Evolutionary conservation across 768 basidiomycete species (phyloP).

Genomic region (Coprinellus micaceus): DNA sequence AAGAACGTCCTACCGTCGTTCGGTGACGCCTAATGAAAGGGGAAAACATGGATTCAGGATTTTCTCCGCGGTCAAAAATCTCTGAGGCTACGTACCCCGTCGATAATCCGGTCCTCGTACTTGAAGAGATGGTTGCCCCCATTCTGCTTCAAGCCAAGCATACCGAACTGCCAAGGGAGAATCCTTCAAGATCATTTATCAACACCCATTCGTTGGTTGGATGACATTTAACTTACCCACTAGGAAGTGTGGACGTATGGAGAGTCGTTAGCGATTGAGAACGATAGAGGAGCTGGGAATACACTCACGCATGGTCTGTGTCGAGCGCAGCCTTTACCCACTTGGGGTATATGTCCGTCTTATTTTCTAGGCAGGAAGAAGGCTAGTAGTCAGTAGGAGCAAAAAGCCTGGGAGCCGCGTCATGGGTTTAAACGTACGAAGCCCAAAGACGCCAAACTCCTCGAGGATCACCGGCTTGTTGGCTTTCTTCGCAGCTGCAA

Average conservation of each 20-base stretch:
- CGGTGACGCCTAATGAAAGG: slow-evolving; percentile 42
- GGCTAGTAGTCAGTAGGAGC: not conserved
- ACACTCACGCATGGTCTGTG: slow-evolving; percentile 43
- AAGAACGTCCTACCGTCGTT: slow-evolving; percentile 42
- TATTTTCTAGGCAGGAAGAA: slow-evolving; percentile 37
- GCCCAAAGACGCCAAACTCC: slow-evolving; percentile 53
- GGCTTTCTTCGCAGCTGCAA: slow-evolving; percentile 44
- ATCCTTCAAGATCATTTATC: slow-evolving; percentile 27
- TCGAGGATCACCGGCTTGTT: slow-evolving; percentile 63
- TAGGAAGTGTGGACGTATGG: not conserved
- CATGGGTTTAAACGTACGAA: slow-evolving; percentile 28
- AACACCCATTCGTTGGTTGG: not conserved
- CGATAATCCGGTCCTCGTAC: slow-evolving; percentile 49
- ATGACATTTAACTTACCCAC: not conserved
- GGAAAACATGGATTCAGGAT: not conserved
- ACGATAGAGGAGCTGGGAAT: not conserved
- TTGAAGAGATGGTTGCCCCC: slow-evolving; percentile 53
- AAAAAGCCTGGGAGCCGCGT: not conserved
- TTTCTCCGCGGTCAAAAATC: too few species aligned
- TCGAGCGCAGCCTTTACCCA: slow-evolving; percentile 50
- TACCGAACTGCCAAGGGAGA: slow-evolving; percentile 59
- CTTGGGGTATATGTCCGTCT: slow-evolving; percentile 44
- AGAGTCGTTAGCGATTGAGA: not conserved
- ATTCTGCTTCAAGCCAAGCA: slow-evolving; percentile 43
- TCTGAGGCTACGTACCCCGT: slow-evolving; percentile 31